Conservation (phyloP, 1,139 yeast genomes). For the Suhomyces coccinellae region DNA sequence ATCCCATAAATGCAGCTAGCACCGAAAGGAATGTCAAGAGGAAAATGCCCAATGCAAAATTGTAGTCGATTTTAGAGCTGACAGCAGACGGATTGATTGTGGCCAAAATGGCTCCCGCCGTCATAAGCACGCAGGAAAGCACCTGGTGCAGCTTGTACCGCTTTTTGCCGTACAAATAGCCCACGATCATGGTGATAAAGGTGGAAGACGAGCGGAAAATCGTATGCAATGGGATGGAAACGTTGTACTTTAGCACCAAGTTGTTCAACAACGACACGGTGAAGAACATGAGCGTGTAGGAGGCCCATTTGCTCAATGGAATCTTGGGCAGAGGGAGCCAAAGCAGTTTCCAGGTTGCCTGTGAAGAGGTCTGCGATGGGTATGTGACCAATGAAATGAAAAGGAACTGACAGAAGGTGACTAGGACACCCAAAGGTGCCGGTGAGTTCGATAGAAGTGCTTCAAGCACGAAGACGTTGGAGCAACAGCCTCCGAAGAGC, state of each 20-base stretch:
- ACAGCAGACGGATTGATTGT: slow-evolving; percentile 27
- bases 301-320: slow-evolving; percentile 50
- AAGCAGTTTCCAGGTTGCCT: slow-evolving; percentile 20
- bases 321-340: slow-evolving; percentile 37
- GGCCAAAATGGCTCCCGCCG: slow-evolving; percentile 58
- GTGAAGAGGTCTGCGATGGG: slow-evolving; percentile 26
- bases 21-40: slow-evolving; percentile 49
- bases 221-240: slow-evolving; percentile 69
- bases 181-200: slow-evolving; percentile 60
- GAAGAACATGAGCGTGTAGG: slow-evolving; percentile 54
- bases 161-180: slow-evolving; percentile 47
- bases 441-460: slow-evolving; percentile 25
- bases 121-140: slow-evolving; percentile 50
- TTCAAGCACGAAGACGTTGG: slow-evolving; percentile 66
- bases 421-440: slow-evolving; percentile 39
- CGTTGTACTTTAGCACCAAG: slow-evolving; percentile 54
- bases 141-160: slow-evolving; percentile 49
- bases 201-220: slow-evolving; percentile 68
- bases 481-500: slow-evolving; percentile 74
- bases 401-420: slow-evolving; percentile 63
- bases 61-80: slow-evolving; percentile 5
- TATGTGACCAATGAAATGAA: slow-evolving; percentile 52
- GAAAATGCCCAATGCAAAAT: slow-evolving; percentile 43
- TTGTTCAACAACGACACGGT: slow-evolving; percentile 57
- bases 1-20: slow-evolving; percentile 54